These are phyloP conservation scores for Leishmania arabica DNA, from an alignment of 208 protist species.

Conservation along the genomic window DNA sequence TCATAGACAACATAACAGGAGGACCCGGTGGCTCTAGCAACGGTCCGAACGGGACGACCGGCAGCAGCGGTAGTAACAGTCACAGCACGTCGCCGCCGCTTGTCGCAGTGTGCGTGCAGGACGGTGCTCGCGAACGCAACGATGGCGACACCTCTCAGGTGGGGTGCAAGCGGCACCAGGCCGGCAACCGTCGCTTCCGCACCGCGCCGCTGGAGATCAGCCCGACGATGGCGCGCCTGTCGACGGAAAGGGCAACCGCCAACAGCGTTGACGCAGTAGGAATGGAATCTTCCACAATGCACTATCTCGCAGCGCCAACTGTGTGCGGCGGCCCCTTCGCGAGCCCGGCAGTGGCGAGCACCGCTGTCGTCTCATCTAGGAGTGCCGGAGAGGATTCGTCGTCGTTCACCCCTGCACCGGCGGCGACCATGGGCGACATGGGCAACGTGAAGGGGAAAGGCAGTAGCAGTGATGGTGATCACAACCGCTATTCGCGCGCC, in stretches of 20 bases:
- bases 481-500: slow-evolving; percentile 10
- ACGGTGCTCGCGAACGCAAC: background rate
- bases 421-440: background rate
- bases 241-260: background rate
- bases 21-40: background rate
- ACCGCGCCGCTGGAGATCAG: slow-evolving; percentile 16
- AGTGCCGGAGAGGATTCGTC: slow-evolving; percentile 4
- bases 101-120: background rate
- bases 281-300: background rate
- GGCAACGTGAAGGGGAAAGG: background rate
- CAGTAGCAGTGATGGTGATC: background rate
- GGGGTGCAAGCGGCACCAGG: background rate
- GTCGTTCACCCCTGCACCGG: background rate
- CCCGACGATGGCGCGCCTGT: background rate
- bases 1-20: background rate
- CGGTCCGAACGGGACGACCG: background rate
- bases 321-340: slow-evolving; percentile 5
- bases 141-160: slow-evolving; percentile 1
- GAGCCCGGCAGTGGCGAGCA: background rate
- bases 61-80: slow-evolving; percentile 10
- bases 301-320: slow-evolving; percentile 3
- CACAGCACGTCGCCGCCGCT: background rate
- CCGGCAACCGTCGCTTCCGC: background rate
- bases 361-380: slow-evolving; percentile 1
- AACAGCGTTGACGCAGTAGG: background rate